phyloP scores from a whole-genome alignment of 2,329 filamentous ascomycete species.

The Aspergillus fischeri region DNA sequence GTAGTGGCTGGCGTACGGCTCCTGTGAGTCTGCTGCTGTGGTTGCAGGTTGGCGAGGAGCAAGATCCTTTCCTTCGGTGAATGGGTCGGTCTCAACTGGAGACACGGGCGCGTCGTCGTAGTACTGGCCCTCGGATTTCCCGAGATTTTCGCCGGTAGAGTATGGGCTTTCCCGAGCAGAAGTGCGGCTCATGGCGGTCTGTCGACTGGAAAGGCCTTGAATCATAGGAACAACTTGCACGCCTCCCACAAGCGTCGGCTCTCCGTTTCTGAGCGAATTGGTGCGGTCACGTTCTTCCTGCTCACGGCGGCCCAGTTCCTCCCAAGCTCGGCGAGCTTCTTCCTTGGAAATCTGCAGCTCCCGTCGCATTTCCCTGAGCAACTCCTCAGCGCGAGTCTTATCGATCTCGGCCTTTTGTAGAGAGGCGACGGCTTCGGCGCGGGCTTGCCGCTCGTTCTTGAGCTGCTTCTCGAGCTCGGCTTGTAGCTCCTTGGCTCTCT shows the following conservation, averaged over 20 bases:
- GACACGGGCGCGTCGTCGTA: conserved; percentile 49
- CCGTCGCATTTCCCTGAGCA: conserved; percentile 84
- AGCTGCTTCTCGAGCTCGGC: conserved; percentile 73
- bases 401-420: conserved; percentile 65
- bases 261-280: conserved; percentile 76
- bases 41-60: conserved; percentile 28
- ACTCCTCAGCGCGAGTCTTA: conserved; percentile 66
- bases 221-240: conserved; percentile 95
- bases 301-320: conserved; percentile 88
- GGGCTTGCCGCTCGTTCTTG: conserved; percentile 67
- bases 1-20: conserved; percentile 30
- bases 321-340: conserved; percentile 92
- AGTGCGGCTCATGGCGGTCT: conserved; percentile 46
- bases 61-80: conserved; percentile 46
- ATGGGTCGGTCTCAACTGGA: conserved; percentile 60
- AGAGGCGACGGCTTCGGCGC: conserved; percentile 63
- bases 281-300: conserved; percentile 89
- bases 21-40: conserved; percentile 26
- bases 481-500: conserved; percentile 76
- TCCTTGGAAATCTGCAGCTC: conserved; percentile 94
- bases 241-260: conserved; percentile 83
- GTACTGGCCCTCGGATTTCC: conserved; percentile 41
- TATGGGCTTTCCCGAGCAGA: conserved; percentile 45
- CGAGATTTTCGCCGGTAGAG: conserved; percentile 29
- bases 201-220: conserved; percentile 60